Evolutionary conservation across 2,329 filamentous ascomycete species (phyloP).

Genomic region (Xylariomycetidae sp.): DNA sequence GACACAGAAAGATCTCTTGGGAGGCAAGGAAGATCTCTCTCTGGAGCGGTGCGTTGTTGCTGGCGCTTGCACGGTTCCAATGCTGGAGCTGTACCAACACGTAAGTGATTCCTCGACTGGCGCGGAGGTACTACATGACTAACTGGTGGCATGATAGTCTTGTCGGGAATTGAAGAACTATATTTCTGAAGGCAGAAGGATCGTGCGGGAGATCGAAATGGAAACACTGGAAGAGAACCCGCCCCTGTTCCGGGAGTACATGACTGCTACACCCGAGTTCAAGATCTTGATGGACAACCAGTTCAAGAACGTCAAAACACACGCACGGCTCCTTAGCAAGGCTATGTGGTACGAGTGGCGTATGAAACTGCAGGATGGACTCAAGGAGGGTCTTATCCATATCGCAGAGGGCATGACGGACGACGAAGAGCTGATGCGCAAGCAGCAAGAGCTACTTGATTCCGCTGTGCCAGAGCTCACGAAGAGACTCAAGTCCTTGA

Average conservation of each 20-base stretch:
- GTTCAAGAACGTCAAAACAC: slow-evolving; percentile 94
- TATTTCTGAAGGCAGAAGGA: slow-evolving; percentile 84
- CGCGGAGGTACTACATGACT: too few relatives aligned
- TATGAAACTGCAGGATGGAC: slow-evolving; percentile 73
- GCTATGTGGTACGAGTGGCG: slow-evolving; percentile 99
- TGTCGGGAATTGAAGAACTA: slow-evolving; percentile 96
- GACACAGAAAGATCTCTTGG: slow-evolving; percentile 36
- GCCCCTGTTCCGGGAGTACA: slow-evolving; percentile 84
- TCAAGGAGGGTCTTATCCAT: slow-evolving; percentile 72
- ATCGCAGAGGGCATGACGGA: slow-evolving; percentile 70
- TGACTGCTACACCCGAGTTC: slow-evolving; percentile 76
- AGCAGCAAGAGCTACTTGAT: slow-evolving; percentile 64
- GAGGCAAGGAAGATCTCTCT: slow-evolving; percentile 45
- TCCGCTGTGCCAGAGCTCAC: slow-evolving; percentile 60
- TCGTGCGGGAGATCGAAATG: slow-evolving; percentile 84
- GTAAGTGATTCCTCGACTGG: slow-evolving; percentile 43
- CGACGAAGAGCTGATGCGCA: slow-evolving; percentile 61
- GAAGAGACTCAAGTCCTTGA: slow-evolving; percentile 54
- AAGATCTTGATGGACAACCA: slow-evolving; percentile 89
- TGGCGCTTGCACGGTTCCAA: slow-evolving; percentile 84
- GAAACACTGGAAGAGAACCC: slow-evolving; percentile 89
- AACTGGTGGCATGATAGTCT: slow-evolving; percentile 45
- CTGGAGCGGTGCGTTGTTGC: slow-evolving; percentile 80
- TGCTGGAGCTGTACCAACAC: slow-evolving; percentile 92
- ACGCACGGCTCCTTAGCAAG: slow-evolving; percentile 84